phyloP scores from a whole-genome alignment of 192 early-diverging fungal genomes.

The Podila epigama region DNA sequence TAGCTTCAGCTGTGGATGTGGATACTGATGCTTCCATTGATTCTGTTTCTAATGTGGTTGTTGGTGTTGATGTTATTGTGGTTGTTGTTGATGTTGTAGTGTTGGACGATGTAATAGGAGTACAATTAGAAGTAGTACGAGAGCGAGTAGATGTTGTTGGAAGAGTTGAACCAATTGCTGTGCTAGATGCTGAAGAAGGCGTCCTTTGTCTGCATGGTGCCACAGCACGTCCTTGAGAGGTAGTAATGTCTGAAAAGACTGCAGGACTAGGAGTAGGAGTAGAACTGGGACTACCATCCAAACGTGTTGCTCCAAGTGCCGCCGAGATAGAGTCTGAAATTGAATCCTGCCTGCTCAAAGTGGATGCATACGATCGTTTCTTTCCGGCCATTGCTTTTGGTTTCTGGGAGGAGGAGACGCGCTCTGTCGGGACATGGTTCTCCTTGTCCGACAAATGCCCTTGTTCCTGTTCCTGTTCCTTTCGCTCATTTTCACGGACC shows the following conservation, averaged over 20 bases:
- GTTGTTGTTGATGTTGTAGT: no score
- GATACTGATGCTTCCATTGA: no score
- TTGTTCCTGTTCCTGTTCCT: constrained; percentile 30
- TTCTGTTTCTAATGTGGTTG: no score
- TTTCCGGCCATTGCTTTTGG: constrained; percentile 9
- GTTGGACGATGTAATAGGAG: no score
- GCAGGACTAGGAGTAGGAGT: not conserved
- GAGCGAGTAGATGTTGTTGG: no score
- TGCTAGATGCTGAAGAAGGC: not conserved
- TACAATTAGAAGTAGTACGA: no score
- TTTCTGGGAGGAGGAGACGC: constrained; percentile 13
- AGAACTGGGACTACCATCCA: not conserved
- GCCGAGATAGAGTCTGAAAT: constrained; percentile 1
- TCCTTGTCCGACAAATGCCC: constrained; percentile 37
- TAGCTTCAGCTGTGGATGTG: no score
- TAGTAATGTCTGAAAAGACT: not conserved
- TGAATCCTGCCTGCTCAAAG: constrained; percentile 2
- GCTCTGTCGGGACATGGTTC: constrained; percentile 16
- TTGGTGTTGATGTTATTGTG: no score
- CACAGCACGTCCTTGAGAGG: not conserved
- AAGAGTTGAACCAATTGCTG: no score
- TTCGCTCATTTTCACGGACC: constrained; percentile 3
- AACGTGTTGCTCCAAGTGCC: not conserved
- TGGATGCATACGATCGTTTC: constrained; percentile 20
- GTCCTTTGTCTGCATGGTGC: constrained; percentile 8